phyloP scores from a whole-genome alignment of 2,329 filamentous ascomycete genomes.

The Rhinocladiella similis region DNA sequence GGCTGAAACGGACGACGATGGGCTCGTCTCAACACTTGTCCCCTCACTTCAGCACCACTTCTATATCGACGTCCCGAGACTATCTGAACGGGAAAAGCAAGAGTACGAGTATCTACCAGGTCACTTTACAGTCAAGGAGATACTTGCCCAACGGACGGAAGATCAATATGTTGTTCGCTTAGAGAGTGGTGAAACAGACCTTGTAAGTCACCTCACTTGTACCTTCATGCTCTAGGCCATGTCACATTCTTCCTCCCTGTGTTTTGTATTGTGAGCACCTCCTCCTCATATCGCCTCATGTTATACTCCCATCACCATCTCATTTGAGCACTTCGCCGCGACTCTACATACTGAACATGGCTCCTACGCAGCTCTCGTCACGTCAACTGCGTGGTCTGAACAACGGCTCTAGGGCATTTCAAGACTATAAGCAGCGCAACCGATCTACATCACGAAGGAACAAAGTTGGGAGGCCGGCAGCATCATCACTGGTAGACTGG shows the following conservation, averaged over 20 bases:
- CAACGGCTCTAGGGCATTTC: slow-evolving; percentile 13
- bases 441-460: slow-evolving; percentile 1
- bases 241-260: neutral
- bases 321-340: neutral
- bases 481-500: slow-evolving; percentile 14
- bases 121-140: slow-evolving; percentile 36
- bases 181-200: slow-evolving; percentile 37
- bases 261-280: neutral
- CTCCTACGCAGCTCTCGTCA: slow-evolving; percentile 15
- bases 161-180: slow-evolving; percentile 37
- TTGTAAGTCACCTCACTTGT: slow-evolving; percentile 32
- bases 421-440: slow-evolving; percentile 7
- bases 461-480: neutral
- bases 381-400: slow-evolving; percentile 15
- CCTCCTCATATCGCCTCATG: neutral
- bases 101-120: slow-evolving; percentile 43
- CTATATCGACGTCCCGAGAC: slow-evolving; percentile 35
- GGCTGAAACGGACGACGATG: slow-evolving; percentile 1
- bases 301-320: neutral
- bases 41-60: slow-evolving; percentile 8
- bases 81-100: slow-evolving; percentile 34
- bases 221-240: neutral
- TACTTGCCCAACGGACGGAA: slow-evolving; percentile 33
- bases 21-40: neutral
- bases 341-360: slow-evolving; percentile 5